Base-by-base conservation (phyloP, 768 basidiomycete species). In the Psilocybe subaeruginosa region DNA sequence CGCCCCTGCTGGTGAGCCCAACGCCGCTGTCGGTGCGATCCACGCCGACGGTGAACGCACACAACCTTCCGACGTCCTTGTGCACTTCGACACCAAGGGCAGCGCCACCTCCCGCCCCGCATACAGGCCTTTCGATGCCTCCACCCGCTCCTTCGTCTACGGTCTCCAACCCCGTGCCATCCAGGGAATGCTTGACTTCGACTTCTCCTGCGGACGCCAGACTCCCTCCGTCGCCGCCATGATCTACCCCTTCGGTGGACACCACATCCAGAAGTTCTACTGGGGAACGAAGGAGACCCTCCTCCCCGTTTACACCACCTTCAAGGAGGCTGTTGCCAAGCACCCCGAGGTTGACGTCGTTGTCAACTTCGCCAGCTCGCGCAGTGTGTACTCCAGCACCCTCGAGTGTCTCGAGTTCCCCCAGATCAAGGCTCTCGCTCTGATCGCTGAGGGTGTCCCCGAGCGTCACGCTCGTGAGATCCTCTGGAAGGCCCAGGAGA, bases 221-320 rank as follows among this genome's bases (percentile, higher is more conserved):
- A 85, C 90, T 17, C 95, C 97, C 39, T 92, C 89, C 49, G 97
- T 99, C 66, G 96, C 97, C 30, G 97, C 97, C 41, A 99, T 99
- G 97, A 97, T 99, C 74, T 99, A 99, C 77, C 97, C 97, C 73
- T 99, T 99, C 78, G 97, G 97, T 72, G 97, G 97, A 17, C 97
- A 99, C 80, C 97, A 99, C 80, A 97, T 98, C 77, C 97, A 99
- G 81, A 99, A 99, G 82, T 98, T 99, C 87, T 99, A 99, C 85
- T 99, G 97, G 97, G 97, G 97, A 58, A 99, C 97, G 43, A 95
- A 93, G 82, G 97, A 99, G 83, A 97, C 97, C 3, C 90, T 99
- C 51, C 88, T 99, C 41, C 97, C 97, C 54, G 97, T 99, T 46
- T 99, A 97, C 82, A 97, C 96, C 17, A 87, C 87, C 58, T 83